Conservation (phyloP, 129 eudicot species). For the Flaveria brownii region DNA sequence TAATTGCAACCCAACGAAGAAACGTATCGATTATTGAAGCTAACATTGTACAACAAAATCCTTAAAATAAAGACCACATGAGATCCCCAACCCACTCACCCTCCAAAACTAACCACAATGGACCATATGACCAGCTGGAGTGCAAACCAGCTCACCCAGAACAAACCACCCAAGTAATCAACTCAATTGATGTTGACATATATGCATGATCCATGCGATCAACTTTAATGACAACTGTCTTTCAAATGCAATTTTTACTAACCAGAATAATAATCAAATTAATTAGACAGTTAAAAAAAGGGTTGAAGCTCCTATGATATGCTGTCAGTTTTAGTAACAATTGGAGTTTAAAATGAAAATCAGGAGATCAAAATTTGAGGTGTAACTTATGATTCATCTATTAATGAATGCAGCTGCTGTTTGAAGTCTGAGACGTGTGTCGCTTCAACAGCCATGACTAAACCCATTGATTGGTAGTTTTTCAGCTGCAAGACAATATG, state of each 20-base stretch:
- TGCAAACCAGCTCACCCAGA: constrained; percentile 12
- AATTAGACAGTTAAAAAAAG: not conserved
- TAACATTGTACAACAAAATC: constrained; percentile 17
- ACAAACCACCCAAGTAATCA: constrained; percentile 14
- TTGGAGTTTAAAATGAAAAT: constrained; percentile 1
- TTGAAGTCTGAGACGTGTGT: constrained; percentile 23
- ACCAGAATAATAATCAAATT: not conserved
- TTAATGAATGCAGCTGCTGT: constrained; percentile 38
- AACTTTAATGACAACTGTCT: constrained; percentile 30
- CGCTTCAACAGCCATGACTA: constrained; percentile 44
- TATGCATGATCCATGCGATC: not conserved
- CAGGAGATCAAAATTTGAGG: not conserved
- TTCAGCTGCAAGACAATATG: constrained; percentile 33
- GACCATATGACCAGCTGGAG: constrained; percentile 25
- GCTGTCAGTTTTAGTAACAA: constrained; percentile 6
- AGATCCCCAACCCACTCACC: constrained; percentile 35
- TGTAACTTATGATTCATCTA: constrained; percentile 28
- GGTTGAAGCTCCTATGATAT: not conserved
- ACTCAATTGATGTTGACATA: constrained; percentile 11
- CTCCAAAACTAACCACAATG: constrained; percentile 20
- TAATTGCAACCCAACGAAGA: not conserved
- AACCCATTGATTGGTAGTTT: constrained; percentile 38
- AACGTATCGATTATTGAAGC: constrained; percentile 18
- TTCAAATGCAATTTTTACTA: not conserved
- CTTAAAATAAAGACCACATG: not conserved